These are phyloP conservation scores for Tricholoma saponaceum DNA, from an alignment of 768 basidiomycete genomes.

Conservation along the genomic window DNA sequence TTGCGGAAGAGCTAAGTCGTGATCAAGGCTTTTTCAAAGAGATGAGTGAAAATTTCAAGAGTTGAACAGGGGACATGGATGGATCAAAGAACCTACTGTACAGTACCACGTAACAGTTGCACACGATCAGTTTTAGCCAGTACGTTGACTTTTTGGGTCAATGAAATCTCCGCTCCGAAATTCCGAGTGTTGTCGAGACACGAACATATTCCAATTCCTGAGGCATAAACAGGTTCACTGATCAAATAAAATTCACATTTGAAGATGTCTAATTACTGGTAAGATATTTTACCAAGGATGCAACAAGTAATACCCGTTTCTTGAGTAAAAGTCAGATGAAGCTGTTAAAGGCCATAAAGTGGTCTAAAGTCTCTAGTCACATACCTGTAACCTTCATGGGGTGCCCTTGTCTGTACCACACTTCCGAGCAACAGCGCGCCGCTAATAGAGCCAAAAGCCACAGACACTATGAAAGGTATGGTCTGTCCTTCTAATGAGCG, in stretches of 20 bases:
- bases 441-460: conserved; percentile 16
- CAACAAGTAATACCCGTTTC: conserved; percentile 3
- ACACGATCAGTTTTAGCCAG: neutral
- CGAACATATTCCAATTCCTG: neutral
- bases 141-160: neutral
- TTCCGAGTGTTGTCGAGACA: neutral
- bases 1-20: neutral
- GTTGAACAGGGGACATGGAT: neutral
- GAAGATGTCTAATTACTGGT: neutral
- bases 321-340: conserved; percentile 14
- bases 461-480: conserved; percentile 16
- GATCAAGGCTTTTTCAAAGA: neutral
- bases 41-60: neutral
- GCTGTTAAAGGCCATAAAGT: neutral
- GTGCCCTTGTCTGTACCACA: conserved; percentile 11
- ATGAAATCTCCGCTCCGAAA: neutral
- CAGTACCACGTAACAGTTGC: neutral
- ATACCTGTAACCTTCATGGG: conserved; percentile 9
- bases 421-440: conserved; percentile 8
- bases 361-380: neutral
- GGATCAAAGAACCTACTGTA: neutral
- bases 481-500: neutral
- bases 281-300: neutral
- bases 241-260: neutral
- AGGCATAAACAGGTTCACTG: neutral